A percentile compares a stretch with the other conserved stretches of the same genome.
phyloP scores from a whole-genome alignment of 2,329 filamentous ascomycete species.

The Fusarium sp. region DNA sequence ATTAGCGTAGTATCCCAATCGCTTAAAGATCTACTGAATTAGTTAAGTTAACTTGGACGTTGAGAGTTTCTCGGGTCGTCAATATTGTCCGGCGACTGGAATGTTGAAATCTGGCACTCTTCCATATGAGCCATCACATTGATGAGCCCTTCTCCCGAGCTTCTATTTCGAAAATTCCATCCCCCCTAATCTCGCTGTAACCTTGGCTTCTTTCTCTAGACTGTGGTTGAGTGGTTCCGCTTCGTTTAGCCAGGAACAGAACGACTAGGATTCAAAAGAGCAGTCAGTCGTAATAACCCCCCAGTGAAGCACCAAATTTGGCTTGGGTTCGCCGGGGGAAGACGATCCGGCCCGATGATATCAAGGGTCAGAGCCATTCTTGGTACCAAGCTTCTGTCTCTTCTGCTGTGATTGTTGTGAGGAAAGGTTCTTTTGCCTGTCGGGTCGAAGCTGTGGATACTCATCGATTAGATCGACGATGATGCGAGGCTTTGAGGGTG shows the following conservation, averaged over 20 bases:
- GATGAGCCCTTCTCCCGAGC: constrained; percentile 22
- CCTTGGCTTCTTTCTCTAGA: background rate
- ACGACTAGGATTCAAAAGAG: constrained; percentile 11
- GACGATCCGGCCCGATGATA: constrained; percentile 43
- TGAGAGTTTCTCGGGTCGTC: background rate
- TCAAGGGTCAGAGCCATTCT: constrained; percentile 37
- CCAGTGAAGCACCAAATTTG: constrained; percentile 25
- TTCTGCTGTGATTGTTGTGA: constrained; percentile 17
- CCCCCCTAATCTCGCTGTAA: constrained; percentile 23
- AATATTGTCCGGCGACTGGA: constrained; percentile 1
- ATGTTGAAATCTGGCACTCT: constrained; percentile 2
- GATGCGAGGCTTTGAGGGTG: background rate
- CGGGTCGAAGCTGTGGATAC: constrained; percentile 24
- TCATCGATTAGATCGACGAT: constrained; percentile 22
- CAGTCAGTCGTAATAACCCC: constrained; percentile 12
- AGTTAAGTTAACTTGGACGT: background rate
- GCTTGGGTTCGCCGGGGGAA: constrained; percentile 39
- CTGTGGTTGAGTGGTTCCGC: constrained; percentile 16
- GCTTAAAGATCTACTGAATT: background rate
- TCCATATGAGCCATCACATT: background rate
- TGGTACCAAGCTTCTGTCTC: constrained; percentile 36
- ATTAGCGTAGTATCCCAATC: background rate
- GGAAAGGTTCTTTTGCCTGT: constrained; percentile 30
- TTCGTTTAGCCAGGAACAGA: constrained; percentile 32
- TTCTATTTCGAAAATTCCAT: constrained; percentile 5